Base-by-base conservation (phyloP, 441 rosid genomes). In the Pelargonium fulgidum region DNA sequence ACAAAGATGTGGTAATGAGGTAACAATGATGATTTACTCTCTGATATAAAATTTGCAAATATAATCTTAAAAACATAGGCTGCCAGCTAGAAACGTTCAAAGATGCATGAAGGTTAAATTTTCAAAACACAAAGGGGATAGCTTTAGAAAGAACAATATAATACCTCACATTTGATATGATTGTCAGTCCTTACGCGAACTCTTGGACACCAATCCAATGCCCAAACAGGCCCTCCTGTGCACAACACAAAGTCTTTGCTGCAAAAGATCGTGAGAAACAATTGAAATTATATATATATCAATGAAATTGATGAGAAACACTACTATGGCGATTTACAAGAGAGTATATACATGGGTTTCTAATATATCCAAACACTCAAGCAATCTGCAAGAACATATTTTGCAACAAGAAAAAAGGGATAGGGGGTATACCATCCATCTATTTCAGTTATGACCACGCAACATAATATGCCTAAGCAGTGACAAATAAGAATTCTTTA, bases 181-280 rank as follows among this genome's bases (percentile, higher is more conserved):
- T 70, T 69, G 67, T 72, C 85, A 45, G 85, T 78, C 79, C 65
- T 79, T 65, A 65, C 80, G 73, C 81, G 82, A 81, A 76, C 68
- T 75, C 85, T 80, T 52, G 99, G 99, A 70, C 94, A 87, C 99
- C 97, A 93, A 79, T 93, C 99, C 81, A 93, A 71, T 68, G 86
- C 96, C 97, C 91, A 93, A 80, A 88, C 87, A 64, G 93, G 83
- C 61, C 97, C 99, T 76, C 98, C 98, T 74, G 86, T 87, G 65
- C 85, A 76, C 88, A 91, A 81, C 63, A 91, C 80, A 72, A 89
- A 91, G 74, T 91, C 97, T 61, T 86, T 86, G 79, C 98, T 89
- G 93, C 82, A 68, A 69, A 74, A 77, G 26, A 73, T 68, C 24
- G 26, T 59, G 47, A 42, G 20, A 69, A 3, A 71, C 39, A 41